Evolutionary conservation across 1,284 basidiomycete genomes (phyloP), one percentile per base, ranked within the genome.

Genomic region (Sanghuangporus weigelae): DNA sequence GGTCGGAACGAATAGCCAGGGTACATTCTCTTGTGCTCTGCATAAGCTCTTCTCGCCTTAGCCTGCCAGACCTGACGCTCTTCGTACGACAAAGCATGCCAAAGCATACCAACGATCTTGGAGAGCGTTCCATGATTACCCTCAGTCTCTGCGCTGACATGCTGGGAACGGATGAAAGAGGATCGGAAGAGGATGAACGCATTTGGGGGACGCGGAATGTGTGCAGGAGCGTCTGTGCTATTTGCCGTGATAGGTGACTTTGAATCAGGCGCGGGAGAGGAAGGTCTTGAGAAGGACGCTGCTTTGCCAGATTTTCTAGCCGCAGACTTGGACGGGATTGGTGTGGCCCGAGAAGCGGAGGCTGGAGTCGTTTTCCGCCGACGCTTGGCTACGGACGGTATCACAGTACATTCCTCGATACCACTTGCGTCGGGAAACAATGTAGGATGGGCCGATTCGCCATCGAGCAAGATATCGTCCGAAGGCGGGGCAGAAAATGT

Each of bases 181-280:
- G 90, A 91, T 57, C 93, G 86, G 77, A 93, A 95, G 69, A 95
- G 81, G 71, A 95, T 95, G 75, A 94, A 95, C 38, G 93, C 92
- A 72, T 95, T 95, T 1, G 91, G 87, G 0, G 93, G 93, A 19
- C 92, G 84, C 54, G 92, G 92, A 69, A 94, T 89, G 71, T 94
- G 90, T 36, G 53, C 60, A 8, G 64, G 60, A 16, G 54, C 38
- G 12, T 59, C 46, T 16, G 62, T 40, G 26, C 40, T 48, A 31
- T 21, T 40, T 14, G 42, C 7, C 11, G 48, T 39, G 7, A n/a
- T 16, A 50, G 23, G 50, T 40, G 44, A 6, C 5, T 46, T 49
- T n/a, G 54, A 38, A 11, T 35, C 21, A 31, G 62, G 21, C 7
- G 57, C 19, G 2, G 63, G 63, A 23, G 58, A 38, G 31, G 19